phyloP scores from a whole-genome alignment of 768 basidiomycete genomes.

The Lyophyllum decastes region DNA sequence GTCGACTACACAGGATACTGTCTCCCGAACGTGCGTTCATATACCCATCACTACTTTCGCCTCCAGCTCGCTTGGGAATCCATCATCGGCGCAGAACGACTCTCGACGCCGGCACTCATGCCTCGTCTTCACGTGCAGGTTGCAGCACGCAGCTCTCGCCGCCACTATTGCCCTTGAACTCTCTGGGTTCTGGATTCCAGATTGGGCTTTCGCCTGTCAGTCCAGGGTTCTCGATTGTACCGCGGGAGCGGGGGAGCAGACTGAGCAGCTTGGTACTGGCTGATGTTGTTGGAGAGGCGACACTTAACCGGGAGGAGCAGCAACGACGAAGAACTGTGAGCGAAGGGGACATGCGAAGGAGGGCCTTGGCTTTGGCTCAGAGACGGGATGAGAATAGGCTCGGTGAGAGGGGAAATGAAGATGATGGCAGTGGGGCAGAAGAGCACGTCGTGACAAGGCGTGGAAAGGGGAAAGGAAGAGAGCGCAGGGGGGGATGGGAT shows the following conservation, averaged over 20 bases:
- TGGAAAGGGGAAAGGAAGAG: constrained; percentile 8
- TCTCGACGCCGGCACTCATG: background rate
- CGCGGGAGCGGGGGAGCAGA: constrained; percentile 50
- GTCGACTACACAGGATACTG: background rate
- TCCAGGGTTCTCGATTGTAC: constrained; percentile 75
- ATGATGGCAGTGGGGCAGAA: background rate
- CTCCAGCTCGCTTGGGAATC: background rate
- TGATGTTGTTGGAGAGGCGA: constrained; percentile 30
- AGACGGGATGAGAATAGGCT: constrained; percentile 5
- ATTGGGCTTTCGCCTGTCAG: constrained; percentile 76
- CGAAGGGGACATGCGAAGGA: constrained; percentile 42
- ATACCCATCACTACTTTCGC: background rate
- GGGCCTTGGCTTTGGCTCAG: constrained; percentile 8
- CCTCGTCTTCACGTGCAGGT: background rate
- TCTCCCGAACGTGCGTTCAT: constrained; percentile 2
- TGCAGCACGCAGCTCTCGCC: constrained; percentile 9
- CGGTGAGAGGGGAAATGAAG: constrained; percentile 9
- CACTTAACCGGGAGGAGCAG: constrained; percentile 18
- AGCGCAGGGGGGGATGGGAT: constrained; percentile 21
- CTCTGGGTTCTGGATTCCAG: constrained; percentile 59
- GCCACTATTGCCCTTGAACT: constrained; percentile 35
- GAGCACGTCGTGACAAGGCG: background rate
- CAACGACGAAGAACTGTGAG: constrained; percentile 51
- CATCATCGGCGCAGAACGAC: constrained; percentile 13
- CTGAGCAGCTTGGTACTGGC: constrained; percentile 37